A percentile compares a stretch with the other conserved stretches of the same genome.
Evolutionary conservation across 495 filamentous ascomycete species (phyloP).

Genomic region (Penicillium chermesinum): DNA sequence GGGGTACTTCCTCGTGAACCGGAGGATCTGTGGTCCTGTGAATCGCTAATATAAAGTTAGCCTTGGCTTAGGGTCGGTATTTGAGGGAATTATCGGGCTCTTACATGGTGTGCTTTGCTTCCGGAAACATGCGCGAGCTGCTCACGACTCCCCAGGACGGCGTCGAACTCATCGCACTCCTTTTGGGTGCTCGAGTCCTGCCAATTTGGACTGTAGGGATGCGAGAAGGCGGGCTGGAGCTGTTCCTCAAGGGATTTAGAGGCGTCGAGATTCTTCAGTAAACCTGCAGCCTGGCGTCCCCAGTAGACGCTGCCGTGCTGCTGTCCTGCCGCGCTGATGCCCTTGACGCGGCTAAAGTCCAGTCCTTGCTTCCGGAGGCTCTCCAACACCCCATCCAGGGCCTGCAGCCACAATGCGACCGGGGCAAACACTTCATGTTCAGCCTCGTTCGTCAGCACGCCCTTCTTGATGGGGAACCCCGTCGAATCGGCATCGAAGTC

Average conservation of each 20-base stretch:
- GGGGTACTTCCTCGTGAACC: slow-evolving; percentile 74
- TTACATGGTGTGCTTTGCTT: slow-evolving; percentile 89
- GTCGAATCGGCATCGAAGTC: slow-evolving; percentile 69
- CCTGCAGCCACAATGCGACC: slow-evolving; percentile 90
- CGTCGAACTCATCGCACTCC: slow-evolving; percentile 86
- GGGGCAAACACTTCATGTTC: slow-evolving; percentile 89
- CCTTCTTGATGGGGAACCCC: slow-evolving; percentile 73
- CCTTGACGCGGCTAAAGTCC: slow-evolving; percentile 71
- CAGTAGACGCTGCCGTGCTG: slow-evolving; percentile 97
- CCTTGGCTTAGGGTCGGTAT: not conserved
- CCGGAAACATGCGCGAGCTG: slow-evolving; percentile 74
- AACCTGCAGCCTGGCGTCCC: slow-evolving; percentile 61
- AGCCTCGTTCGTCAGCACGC: slow-evolving; percentile 72
- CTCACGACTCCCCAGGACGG: slow-evolving; percentile 56
- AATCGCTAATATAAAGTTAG: slow-evolving; percentile 61
- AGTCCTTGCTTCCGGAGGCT: slow-evolving; percentile 66
- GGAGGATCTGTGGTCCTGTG: slow-evolving; percentile 93
- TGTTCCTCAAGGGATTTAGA: slow-evolving; percentile 61
- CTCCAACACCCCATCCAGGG: slow-evolving; percentile 75
- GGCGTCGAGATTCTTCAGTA: slow-evolving; percentile 57
- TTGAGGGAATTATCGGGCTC: slow-evolving; percentile 14
- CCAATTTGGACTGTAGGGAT: slow-evolving; percentile 92
- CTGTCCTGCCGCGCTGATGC: slow-evolving; percentile 88
- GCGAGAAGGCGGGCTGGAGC: slow-evolving; percentile 70
- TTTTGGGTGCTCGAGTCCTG: slow-evolving; percentile 91